phyloP scores from a whole-genome alignment of 345 rosid genomes.

The Xanthoceras sorbifolium region DNA sequence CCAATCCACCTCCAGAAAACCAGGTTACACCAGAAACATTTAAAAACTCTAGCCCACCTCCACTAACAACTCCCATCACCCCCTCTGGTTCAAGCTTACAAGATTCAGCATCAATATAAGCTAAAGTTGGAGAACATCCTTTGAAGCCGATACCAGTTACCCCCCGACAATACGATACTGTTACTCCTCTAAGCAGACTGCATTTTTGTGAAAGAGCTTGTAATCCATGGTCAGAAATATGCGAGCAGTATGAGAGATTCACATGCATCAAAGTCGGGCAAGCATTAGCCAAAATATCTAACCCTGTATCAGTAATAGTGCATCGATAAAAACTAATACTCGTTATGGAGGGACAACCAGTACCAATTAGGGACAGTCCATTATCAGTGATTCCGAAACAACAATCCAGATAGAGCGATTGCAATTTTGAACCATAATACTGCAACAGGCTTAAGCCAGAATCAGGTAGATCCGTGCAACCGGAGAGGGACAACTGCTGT shows the following conservation, averaged over 20 bases:
- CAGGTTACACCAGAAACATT: constrained; percentile 40
- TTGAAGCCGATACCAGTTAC: constrained; percentile 56
- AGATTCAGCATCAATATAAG: constrained; percentile 53
- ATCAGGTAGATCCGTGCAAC: constrained; percentile 64
- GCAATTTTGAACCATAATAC: constrained; percentile 50
- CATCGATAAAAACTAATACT: constrained; percentile 63
- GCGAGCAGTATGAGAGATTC: constrained; percentile 57
- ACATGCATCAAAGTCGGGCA: constrained; percentile 47
- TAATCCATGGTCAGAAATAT: constrained; percentile 55
- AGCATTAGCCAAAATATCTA: constrained; percentile 49
- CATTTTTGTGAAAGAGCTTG: constrained; percentile 49
- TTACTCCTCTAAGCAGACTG: constrained; percentile 50
- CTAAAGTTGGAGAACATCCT: constrained; percentile 58
- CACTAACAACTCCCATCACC: constrained; percentile 57
- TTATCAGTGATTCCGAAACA: constrained; percentile 60
- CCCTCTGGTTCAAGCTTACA: constrained; percentile 62
- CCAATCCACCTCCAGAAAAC: constrained; percentile 37
- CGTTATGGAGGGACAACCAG: constrained; percentile 51
- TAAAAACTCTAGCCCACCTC: constrained; percentile 65
- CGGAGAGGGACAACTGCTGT: constrained; percentile 57
- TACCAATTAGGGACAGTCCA: constrained; percentile 52
- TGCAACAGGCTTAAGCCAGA: constrained; percentile 47
- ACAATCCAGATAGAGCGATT: constrained; percentile 58
- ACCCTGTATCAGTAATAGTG: constrained; percentile 53
- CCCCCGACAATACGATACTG: constrained; percentile 51